Conservation (phyloP, 169 alveolate species). For the Cyclospora cayetanensis region DNA sequence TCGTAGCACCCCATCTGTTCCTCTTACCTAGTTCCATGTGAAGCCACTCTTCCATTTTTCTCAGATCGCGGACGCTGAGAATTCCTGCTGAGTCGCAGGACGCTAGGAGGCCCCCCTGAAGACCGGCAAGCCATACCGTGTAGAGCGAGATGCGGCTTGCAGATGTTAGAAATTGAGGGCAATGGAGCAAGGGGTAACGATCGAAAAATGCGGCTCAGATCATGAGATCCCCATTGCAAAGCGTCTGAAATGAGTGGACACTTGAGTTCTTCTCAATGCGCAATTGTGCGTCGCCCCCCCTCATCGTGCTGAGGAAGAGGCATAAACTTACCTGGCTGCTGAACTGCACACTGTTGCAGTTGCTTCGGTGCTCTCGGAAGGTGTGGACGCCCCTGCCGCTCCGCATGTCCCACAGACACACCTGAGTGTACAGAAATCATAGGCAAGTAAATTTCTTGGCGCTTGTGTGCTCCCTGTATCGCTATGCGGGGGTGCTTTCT, state of each 20-base stretch:
- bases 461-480: background rate
- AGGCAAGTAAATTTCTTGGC: background rate
- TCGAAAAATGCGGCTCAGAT: no score
- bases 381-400: constrained; percentile 89
- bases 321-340: constrained; percentile 75
- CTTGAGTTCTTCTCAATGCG: no score
- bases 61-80: constrained; percentile 92
- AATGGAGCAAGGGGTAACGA: no score
- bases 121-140: background rate
- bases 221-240: no score
- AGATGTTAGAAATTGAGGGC: no score
- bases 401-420: constrained; percentile 93
- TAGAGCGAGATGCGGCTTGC: no score
- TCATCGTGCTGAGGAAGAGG: background rate
- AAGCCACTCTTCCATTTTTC: constrained; percentile 88
- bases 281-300: no score
- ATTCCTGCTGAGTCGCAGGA: constrained; percentile 95
- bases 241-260: no score
- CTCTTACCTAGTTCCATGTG: constrained; percentile 83
- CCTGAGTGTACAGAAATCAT: background rate
- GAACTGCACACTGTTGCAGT: constrained; percentile 86
- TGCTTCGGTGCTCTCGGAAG: constrained; percentile 92
- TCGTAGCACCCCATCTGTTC: background rate
- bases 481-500: background rate
- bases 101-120: constrained; percentile 86